Conservation (phyloP, 2,329 filamentous ascomycete genomes). For the Claviceps monticola region DNA sequence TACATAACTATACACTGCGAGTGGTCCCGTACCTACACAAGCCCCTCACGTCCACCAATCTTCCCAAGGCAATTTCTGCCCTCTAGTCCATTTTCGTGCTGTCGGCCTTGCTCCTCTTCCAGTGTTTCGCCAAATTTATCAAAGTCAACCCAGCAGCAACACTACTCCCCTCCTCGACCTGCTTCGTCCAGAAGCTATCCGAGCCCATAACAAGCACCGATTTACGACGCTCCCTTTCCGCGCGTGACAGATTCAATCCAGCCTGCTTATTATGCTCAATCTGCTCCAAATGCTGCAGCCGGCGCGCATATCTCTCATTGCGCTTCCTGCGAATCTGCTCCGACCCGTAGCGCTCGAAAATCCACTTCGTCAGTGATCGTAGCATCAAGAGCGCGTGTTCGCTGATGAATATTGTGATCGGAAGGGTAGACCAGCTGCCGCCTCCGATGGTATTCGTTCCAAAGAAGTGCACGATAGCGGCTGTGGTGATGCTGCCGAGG, state of each 20-base stretch:
- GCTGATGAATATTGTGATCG: conserved; percentile 57
- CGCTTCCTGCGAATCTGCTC: conserved; percentile 26
- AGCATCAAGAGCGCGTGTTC: conserved; percentile 58
- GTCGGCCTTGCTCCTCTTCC: conserved; percentile 3
- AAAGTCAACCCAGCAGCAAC: conserved; percentile 19
- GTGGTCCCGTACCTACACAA: too few relatives aligned
- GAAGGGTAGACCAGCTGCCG: conserved; percentile 50
- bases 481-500: conserved; percentile 59
- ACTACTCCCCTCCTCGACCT: conserved; percentile 25
- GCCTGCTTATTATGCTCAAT: conserved; percentile 25
- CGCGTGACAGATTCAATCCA: conserved; percentile 18
- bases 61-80: too few relatives aligned
- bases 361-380: conserved; percentile 26
- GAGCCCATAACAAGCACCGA: conserved; percentile 19
- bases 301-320: conserved; percentile 23
- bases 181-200: conserved; percentile 28
- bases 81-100: conserved; percentile 2
- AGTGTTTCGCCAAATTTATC: conserved; percentile 18
- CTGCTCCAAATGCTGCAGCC: conserved; percentile 24
- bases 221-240: conserved; percentile 24
- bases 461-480: conserved; percentile 63
- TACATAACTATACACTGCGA: too few relatives aligned
- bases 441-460: conserved; percentile 36
- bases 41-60: too few relatives aligned
- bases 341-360: conserved; percentile 25